Evolutionary conservation across 352 stramenopile genomes (phyloP), one percentile per base, ranked within the genome.

Genomic region (Globisporangium splendens): DNA sequence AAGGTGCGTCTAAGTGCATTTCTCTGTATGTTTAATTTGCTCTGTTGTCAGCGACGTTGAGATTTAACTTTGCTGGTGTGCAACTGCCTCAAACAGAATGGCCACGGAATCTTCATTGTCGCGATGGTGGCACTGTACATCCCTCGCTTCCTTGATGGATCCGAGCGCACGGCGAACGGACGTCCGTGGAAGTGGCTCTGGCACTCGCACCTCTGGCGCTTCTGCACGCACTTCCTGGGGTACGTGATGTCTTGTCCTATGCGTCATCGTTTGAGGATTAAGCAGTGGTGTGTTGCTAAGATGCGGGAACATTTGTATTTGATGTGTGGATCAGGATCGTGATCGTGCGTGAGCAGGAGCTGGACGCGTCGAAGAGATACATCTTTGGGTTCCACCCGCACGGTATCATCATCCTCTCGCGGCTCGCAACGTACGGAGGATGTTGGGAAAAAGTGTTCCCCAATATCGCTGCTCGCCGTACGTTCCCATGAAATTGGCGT

Each of bases 41-140:
- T 35, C 28, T 35, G 28, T 4, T 35, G 28, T 6, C 5, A n/a
- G n/a, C n/a, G n/a, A n/a, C n/a, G n/a, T n/a, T n/a, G n/a, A n/a
- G n/a, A 35, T 8, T 13, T 56, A 33, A 50, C 35, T 13, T 43
- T 46, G 22, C 1, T 17, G 38, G 5, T 22, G 13, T 28, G 20
- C n/a, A 18, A 17, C 28, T 47, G n/a, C n/a, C 12, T 22, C 12
- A 17, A 55, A 22, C 51, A 83, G 72, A 67, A 68, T 39, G 79
- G 77, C 22, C 86, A 91, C 51, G 68, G 68, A 4, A 63, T 86
- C 21, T 49, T 88, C 1, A 69, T 72, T n/a, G 56, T 83, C 21
- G 82, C 77, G 24, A 55, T 88, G 1, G 61, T 89, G 10, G 68
- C 68, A 18, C 35, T 88, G 4, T 91, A 91, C 65, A 28, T 79